Percentiles rank a stretch among this genome's conserved stretches.
phyloP scores from a whole-genome alignment of 768 basidiomycete genomes.

The Lanmaoa pseudosensibilis region DNA sequence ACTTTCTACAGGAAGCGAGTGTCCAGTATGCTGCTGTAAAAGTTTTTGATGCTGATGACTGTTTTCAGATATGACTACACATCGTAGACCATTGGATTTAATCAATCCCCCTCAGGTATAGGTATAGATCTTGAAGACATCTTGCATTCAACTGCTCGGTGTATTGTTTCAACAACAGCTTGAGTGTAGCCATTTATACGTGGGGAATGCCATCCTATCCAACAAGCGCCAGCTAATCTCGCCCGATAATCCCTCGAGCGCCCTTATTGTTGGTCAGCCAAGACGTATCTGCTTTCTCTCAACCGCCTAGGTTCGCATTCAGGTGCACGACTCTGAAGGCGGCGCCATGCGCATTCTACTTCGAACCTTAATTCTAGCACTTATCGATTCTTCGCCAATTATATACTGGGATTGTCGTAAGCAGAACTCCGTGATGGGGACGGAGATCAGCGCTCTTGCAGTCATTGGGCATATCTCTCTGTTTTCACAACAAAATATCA shows the following conservation, averaged over 20 bases:
- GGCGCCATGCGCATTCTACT: neutral
- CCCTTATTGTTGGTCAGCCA: neutral
- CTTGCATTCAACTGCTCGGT: slow-evolving; percentile 13
- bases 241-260: neutral
- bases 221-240: neutral
- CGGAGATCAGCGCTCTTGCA: neutral
- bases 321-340: neutral
- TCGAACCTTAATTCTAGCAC: neutral
- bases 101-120: neutral
- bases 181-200: neutral
- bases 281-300: neutral
- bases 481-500: neutral
- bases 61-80: slow-evolving; percentile 50
- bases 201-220: slow-evolving; percentile 5
- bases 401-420: neutral
- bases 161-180: slow-evolving; percentile 18
- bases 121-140: neutral
- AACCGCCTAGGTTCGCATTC: neutral
- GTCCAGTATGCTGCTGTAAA: neutral
- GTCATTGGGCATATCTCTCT: no score
- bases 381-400: neutral
- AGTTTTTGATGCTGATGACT: slow-evolving; percentile 3
- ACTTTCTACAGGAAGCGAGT: slow-evolving; percentile 81
- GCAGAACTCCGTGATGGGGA: no score
- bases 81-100: slow-evolving; percentile 32